Evolutionary conservation across 2,329 filamentous ascomycete genomes (phyloP), one percentile per base, ranked within the genome.

Genomic region (Epichloe bromicola): DNA sequence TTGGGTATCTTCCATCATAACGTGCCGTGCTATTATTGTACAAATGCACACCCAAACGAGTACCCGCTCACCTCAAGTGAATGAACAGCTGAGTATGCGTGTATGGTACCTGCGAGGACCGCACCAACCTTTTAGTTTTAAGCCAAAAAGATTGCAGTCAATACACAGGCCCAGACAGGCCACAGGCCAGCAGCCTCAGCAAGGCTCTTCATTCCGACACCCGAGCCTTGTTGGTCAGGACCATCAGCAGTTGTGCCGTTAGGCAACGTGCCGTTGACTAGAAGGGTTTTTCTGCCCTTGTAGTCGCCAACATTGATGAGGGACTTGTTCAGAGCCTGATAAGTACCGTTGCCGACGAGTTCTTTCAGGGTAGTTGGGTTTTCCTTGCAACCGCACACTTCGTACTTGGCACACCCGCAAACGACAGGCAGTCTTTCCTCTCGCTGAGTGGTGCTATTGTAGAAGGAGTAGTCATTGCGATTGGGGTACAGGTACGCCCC

Each of bases 201-300:
- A 40, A 73, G 49, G 2, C 57, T 57, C 12, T 55, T 57, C 54
- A 70, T 54, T 33, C 65, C 60, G 3, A 54, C 30, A 30, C 30
- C 30, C 30, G 30, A 56, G 19, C 57, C 68, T n/a, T 67, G 63
- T 7, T 72, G 63, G 3, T 63, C 53, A 4, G 57, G 53, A 2
- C 53, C 58, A 40, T 59, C 63, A 14, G 54, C 72, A 0, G 79
- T 82, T 1, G 82, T 85, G 46, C 79, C 80, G 57, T 85, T 84
- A 33, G 82, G 78, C 3, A 91, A 69, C 0, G 83, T 86, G n/a
- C 87, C 87, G 63, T 89, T 88, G 62, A 91, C 69, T 33, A 86
- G 70, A 38, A 93, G 75, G 1, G 78, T 83, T 55, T 74, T 49
- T 73, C 67, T 38, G 45, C 55, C 55, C 36, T 58, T 48, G 54